phyloP scores from a whole-genome alignment of 441 rosid genomes.

The Capsella rubella region DNA sequence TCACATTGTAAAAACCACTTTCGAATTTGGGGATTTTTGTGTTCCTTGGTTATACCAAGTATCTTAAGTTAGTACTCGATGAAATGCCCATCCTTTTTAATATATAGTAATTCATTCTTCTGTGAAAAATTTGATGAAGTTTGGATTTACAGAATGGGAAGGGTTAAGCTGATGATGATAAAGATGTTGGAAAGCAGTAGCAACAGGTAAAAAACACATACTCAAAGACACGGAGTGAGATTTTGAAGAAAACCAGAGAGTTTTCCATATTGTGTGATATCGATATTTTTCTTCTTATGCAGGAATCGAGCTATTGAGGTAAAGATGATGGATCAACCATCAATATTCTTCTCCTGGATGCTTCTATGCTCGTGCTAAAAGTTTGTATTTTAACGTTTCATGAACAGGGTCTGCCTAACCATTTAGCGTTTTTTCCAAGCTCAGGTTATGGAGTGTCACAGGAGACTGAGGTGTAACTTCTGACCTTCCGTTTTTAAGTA shows the following conservation, averaged over 20 bases:
- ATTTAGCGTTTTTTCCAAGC: slow-evolving; percentile 35
- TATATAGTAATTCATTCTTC: not conserved
- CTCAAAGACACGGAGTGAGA: slow-evolving; percentile 49
- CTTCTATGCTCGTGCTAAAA: too few species aligned
- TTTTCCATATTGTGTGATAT: slow-evolving; percentile 55
- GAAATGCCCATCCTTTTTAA: not conserved
- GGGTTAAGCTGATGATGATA: slow-evolving; percentile 51
- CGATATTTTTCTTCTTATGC: slow-evolving; percentile 51
- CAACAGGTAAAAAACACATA: slow-evolving; percentile 50
- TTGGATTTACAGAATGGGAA: slow-evolving; percentile 49
- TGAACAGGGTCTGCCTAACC: slow-evolving; percentile 17
- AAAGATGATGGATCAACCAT: not conserved
- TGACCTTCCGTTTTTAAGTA: slow-evolving; percentile 20
- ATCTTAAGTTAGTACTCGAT: not conserved
- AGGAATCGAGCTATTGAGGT: slow-evolving; percentile 7
- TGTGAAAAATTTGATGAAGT: not conserved
- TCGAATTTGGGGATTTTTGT: too few species aligned
- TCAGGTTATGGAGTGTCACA: slow-evolving; percentile 44
- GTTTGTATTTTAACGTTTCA: too few species aligned
- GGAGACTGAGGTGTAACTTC: slow-evolving; percentile 48
- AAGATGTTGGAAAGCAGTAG: slow-evolving; percentile 51
- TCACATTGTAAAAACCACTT: too few species aligned
- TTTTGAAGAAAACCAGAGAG: slow-evolving; percentile 53
- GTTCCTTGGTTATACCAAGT: too few species aligned
- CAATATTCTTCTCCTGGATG: not conserved